phyloP scores from a whole-genome alignment of 441 rosid species.

The Pelargonium australe region DNA sequence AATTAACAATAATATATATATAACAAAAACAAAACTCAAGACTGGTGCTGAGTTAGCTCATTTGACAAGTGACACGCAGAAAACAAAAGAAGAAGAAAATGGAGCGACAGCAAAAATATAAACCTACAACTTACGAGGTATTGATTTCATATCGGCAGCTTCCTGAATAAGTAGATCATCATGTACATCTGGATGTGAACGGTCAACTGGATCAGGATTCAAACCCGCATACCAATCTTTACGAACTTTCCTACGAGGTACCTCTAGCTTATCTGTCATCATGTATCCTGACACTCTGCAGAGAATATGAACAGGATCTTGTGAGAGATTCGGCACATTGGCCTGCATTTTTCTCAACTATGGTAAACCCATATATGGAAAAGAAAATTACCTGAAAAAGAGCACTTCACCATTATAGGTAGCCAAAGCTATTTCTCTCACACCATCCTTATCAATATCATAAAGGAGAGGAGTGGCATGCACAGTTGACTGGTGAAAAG shows the following conservation, averaged over 20 bases:
- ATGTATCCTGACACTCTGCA: conserved; percentile 86
- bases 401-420: conserved; percentile 94
- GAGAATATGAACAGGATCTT: conserved; percentile 14
- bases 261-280: conserved; percentile 88
- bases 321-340: not conserved
- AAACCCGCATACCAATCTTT: conserved; percentile 92
- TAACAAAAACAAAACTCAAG: not conserved
- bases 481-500: conserved; percentile 95
- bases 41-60: conserved; percentile 13
- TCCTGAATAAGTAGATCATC: conserved; percentile 59
- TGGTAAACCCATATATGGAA: not conserved
- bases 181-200: conserved; percentile 85
- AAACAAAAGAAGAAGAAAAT: conserved; percentile 10
- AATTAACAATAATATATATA: not conserved
- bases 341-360: not conserved
- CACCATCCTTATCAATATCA: conserved; percentile 97
- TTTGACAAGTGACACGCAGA: conserved; percentile 11
- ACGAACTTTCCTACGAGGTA: conserved; percentile 80
- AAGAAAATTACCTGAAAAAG: conserved; percentile 68
- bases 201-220: conserved; percentile 82
- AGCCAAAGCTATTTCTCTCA: conserved; percentile 89
- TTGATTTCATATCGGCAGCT: conserved; percentile 43
- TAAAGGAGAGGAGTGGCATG: conserved; percentile 91
- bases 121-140: conserved; percentile 43
- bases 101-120: not conserved